Conservation (phyloP, 1,284 basidiomycete genomes). For the Tetrapyrgos nigripes region DNA sequence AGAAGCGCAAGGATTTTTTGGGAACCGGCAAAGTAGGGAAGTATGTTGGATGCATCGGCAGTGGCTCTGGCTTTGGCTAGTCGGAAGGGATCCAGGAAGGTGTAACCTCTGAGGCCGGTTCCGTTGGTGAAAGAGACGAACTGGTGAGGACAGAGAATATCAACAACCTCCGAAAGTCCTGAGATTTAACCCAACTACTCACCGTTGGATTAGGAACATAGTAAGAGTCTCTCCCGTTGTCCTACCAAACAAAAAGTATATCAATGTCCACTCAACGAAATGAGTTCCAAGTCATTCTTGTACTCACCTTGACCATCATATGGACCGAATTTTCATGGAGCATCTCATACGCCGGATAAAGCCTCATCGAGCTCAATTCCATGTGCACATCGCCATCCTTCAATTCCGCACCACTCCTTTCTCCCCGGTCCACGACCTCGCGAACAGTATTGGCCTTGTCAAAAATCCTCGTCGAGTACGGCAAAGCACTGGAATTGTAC, state of each 20-base stretch:
- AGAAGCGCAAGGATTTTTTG: slow-evolving; percentile 34
- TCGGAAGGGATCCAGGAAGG: slow-evolving; percentile 35
- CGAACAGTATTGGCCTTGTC: slow-evolving; percentile 30
- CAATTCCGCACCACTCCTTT: slow-evolving; percentile 23
- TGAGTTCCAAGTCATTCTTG: neutral
- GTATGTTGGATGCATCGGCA: slow-evolving; percentile 44
- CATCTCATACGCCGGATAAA: slow-evolving; percentile 32
- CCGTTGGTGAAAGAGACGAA: slow-evolving; percentile 44
- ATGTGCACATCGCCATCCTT: slow-evolving; percentile 24
- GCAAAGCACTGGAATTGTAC: slow-evolving; percentile 41
- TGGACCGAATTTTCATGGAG: slow-evolving; percentile 48
- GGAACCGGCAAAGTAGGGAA: slow-evolving; percentile 48
- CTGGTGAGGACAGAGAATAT: slow-evolving; percentile 25
- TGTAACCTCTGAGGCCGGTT: slow-evolving; percentile 43
- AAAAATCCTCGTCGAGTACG: slow-evolving; percentile 35
- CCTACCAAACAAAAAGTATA: slow-evolving; percentile 20
- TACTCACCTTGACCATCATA: slow-evolving; percentile 41
- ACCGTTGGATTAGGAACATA: slow-evolving; percentile 50
- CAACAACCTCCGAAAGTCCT: neutral
- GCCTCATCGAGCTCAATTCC: slow-evolving; percentile 35
- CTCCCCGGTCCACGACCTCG: slow-evolving; percentile 19
- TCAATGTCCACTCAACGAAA: neutral
- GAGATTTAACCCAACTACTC: slow-evolving; percentile 6
- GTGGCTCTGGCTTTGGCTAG: slow-evolving; percentile 40
- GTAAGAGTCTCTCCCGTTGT: slow-evolving; percentile 43